Percentiles rank a stretch among this genome's conserved stretches.
Evolutionary conservation across 139 green algal genomes (phyloP).

Genomic region (Chlorella ohadii): DNA sequence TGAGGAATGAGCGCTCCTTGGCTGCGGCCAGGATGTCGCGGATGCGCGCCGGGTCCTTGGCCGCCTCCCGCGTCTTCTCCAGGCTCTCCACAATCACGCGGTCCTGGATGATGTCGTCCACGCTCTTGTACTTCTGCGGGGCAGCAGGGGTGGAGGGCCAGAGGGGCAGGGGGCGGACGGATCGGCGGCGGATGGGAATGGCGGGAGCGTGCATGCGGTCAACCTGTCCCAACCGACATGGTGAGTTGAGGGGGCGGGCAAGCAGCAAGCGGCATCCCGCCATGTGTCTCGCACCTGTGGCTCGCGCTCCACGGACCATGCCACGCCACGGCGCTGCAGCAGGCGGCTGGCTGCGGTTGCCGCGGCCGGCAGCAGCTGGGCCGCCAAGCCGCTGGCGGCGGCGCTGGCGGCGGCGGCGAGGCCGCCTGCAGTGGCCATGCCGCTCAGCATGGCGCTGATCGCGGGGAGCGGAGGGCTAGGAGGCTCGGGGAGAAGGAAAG

Average conservation of each 20-base stretch:
- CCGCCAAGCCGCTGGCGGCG: background rate
- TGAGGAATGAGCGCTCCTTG: constrained; percentile 66
- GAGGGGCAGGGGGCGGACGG: too few species aligned
- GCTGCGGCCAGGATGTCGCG: constrained; percentile 61
- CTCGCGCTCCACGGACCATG: constrained; percentile 65
- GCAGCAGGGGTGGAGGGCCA: too few species aligned
- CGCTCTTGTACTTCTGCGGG: constrained; percentile 32
- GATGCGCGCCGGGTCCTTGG: constrained; percentile 55
- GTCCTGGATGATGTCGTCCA: constrained; percentile 60
- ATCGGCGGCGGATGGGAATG: too few species aligned
- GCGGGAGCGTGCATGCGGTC: too few species aligned
- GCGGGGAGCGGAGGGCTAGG: too few species aligned
- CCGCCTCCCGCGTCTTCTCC: constrained; percentile 50
- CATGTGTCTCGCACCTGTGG: constrained; percentile 3
- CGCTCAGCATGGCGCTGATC: too few species aligned
- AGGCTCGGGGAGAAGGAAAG: too few species aligned
- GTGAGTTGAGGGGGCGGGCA: too few species aligned
- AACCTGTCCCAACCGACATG: too few species aligned
- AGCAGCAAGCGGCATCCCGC: too few species aligned
- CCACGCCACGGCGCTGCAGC: constrained; percentile 22
- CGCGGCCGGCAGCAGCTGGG: background rate
- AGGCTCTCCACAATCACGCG: constrained; percentile 48
- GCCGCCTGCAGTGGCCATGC: too few species aligned
- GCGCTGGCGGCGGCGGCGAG: background rate
- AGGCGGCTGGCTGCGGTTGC: background rate